phyloP scores from a whole-genome alignment of 1,139 yeast genomes.

The Martiniozyma asiatica region DNA sequence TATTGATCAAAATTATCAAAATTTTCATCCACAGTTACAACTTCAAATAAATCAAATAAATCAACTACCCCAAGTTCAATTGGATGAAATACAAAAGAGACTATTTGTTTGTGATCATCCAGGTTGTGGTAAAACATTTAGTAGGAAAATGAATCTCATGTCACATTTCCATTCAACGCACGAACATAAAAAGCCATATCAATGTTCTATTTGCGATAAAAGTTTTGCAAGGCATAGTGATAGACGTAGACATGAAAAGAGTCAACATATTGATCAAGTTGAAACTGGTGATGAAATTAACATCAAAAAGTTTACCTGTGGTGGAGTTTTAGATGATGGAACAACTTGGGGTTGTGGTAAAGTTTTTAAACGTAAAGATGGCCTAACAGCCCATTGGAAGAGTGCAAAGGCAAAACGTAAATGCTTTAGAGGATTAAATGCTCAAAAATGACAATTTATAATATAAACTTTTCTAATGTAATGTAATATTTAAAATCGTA shows the following conservation, averaged over 20 bases:
- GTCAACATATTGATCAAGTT: conserved; percentile 19
- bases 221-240: conserved; percentile 23
- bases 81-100: conserved; percentile 46
- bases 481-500: too few relatives aligned
- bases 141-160: conserved; percentile 21
- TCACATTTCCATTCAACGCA: conserved; percentile 23
- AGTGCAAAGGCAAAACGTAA: conserved; percentile 21
- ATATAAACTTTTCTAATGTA: conserved; percentile 3
- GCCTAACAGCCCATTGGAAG: conserved; percentile 23
- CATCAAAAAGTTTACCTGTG: conserved; percentile 17
- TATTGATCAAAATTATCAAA: too few relatives aligned
- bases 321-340: conserved; percentile 19
- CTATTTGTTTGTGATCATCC: conserved; percentile 51
- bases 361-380: conserved; percentile 22
- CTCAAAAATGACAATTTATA: too few relatives aligned
- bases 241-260: conserved; percentile 22
- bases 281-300: too few relatives aligned
- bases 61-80: conserved; percentile 42
- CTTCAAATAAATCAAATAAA: too few relatives aligned
- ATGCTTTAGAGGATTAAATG: conserved; percentile 15
- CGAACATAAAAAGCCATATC: conserved; percentile 21
- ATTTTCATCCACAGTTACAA: too few relatives aligned
- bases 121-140: conserved; percentile 19
- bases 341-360: conserved; percentile 23
- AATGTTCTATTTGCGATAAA: conserved; percentile 19